Evolutionary conservation across 345 rosid species (phyloP).

Genomic region (Crucihimalaya himalaica): DNA sequence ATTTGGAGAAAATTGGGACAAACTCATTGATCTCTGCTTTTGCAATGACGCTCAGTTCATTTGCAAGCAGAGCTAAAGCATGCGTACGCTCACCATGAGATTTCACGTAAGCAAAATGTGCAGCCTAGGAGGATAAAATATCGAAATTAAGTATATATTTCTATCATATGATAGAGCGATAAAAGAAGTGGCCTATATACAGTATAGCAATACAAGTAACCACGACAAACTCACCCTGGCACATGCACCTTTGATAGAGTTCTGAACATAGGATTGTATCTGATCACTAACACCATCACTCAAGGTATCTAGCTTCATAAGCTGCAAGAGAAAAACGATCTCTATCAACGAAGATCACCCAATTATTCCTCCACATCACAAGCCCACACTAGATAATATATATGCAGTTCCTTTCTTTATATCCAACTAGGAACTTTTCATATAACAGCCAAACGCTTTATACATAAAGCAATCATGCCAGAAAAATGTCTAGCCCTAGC

Average conservation of each 20-base stretch:
- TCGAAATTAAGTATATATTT: constrained; percentile 10
- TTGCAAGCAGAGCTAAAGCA: constrained; percentile 82
- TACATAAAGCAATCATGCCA: constrained; percentile 14
- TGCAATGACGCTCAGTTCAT: constrained; percentile 70
- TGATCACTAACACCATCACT: constrained; percentile 49
- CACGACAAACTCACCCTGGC: constrained; percentile 58
- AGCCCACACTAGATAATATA: constrained; percentile 10
- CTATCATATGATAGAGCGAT: constrained; percentile 1
- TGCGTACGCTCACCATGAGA: constrained; percentile 59
- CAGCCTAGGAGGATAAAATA: constrained; percentile 51
- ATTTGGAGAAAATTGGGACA: constrained; percentile 61
- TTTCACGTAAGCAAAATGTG: constrained; percentile 54
- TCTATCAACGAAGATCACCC: constrained; percentile 30
- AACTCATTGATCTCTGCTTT: constrained; percentile 71
- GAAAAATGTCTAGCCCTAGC: constrained; percentile 3
- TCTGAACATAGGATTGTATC: constrained; percentile 64
- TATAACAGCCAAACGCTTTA: constrained; percentile 9
- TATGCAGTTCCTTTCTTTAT: constrained; percentile 4
- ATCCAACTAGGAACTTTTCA: constrained; percentile 13
- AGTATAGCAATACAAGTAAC: constrained; percentile 17
- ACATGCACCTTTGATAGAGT: constrained; percentile 68
- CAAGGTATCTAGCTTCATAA: constrained; percentile 46
- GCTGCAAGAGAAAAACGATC: constrained; percentile 46
- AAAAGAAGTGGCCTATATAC: constrained; percentile 4
- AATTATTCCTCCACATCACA: constrained; percentile 18